Conservation (phyloP, 495 filamentous ascomycete genomes). For the Hypoxylon intermedium region DNA sequence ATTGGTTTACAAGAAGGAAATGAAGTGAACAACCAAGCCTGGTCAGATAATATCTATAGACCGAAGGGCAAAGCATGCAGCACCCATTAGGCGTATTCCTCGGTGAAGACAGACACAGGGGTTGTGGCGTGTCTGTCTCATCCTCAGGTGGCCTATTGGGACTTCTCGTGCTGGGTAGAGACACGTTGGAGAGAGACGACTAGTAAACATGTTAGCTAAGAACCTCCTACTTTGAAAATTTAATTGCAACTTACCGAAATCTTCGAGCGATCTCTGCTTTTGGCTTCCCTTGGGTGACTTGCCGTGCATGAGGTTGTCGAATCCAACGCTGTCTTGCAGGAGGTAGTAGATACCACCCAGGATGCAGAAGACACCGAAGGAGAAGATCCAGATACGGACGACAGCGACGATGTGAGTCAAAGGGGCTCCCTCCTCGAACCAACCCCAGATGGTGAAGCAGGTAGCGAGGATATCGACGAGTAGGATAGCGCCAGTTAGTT, state of each 20-base stretch:
- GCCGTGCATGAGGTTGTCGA: constrained; percentile 93
- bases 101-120: constrained; percentile 16
- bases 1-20: constrained; percentile 55
- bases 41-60: constrained; percentile 40
- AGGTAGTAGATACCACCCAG: constrained; percentile 72
- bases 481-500: constrained; percentile 76
- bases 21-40: constrained; percentile 44
- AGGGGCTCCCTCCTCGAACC: constrained; percentile 65
- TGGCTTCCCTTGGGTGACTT: constrained; percentile 76
- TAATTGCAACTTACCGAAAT: constrained; percentile 71
- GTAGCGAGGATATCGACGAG: constrained; percentile 83
- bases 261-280: constrained; percentile 79
- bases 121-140: constrained; percentile 19
- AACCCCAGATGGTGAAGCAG: constrained; percentile 83
- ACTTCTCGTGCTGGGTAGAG: constrained; percentile 83
- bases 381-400: constrained; percentile 88
- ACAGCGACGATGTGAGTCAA: constrained; percentile 81
- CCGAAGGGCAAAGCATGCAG: constrained; percentile 44
- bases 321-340: constrained; percentile 74
- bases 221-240: constrained; percentile 30
- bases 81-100: constrained; percentile 35
- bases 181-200: constrained; percentile 85
- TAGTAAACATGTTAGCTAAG: constrained; percentile 48
- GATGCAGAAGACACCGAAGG: constrained; percentile 82
- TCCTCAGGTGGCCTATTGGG: constrained; percentile 56